Percentiles rank a stretch among this genome's conserved stretches.
Evolutionary conservation across 768 basidiomycete genomes (phyloP).

Genomic region (Rhodosporidiobolus odoratus): DNA sequence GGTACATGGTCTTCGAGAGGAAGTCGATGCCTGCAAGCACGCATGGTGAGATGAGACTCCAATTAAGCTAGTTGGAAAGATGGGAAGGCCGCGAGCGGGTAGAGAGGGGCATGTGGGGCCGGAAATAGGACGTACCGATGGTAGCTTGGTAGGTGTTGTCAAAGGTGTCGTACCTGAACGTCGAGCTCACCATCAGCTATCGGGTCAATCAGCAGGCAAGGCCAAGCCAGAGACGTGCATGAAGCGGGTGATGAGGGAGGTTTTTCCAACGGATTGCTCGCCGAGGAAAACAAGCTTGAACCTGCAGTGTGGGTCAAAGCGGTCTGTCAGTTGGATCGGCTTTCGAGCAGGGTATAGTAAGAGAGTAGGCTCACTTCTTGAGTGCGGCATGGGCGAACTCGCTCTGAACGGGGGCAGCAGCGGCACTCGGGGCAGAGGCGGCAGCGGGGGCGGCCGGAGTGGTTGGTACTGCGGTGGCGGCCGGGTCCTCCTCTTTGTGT

Average conservation of each 20-base stretch:
- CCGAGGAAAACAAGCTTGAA: slow-evolving; percentile 45
- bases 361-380: slow-evolving; percentile 34
- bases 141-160: slow-evolving; percentile 95
- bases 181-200: slow-evolving; percentile 43
- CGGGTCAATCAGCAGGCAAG: not conserved
- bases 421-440: slow-evolving; percentile 1
- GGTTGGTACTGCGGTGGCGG: slow-evolving; percentile 6
- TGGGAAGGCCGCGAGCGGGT: no score
- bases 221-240: slow-evolving; percentile 10
- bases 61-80: not conserved
- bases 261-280: slow-evolving; percentile 72
- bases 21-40: slow-evolving; percentile 72
- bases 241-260: slow-evolving; percentile 90
- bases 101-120: not conserved
- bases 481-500: not conserved
- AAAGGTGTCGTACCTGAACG: slow-evolving; percentile 99
- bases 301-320: not conserved
- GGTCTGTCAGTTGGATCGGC: not conserved
- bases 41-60: not conserved
- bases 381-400: slow-evolving; percentile 44
- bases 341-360: not conserved
- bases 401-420: slow-evolving; percentile 18
- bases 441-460: slow-evolving; percentile 2
- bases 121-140: slow-evolving; percentile 52
- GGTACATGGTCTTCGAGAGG: slow-evolving; percentile 98